phyloP scores from a whole-genome alignment of 2,329 filamentous ascomycete genomes.

The Stachybotrys chlorohalonatus region DNA sequence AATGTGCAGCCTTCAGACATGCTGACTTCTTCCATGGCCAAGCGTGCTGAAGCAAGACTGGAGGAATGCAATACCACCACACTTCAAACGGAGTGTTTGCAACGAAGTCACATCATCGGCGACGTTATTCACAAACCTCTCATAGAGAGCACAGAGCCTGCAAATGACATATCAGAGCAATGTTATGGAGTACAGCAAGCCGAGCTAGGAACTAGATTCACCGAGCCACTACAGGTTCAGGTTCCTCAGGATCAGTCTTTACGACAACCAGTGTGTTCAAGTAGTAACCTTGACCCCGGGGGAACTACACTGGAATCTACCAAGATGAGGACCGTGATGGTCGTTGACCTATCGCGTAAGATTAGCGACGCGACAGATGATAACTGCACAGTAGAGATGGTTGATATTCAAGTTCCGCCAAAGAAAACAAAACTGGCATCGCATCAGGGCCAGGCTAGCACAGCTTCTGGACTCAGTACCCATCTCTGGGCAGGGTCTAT shows the following conservation, averaged over 20 bases:
- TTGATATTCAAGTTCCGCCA: constrained; percentile 16
- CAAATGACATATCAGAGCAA: neutral
- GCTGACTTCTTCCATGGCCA: no score
- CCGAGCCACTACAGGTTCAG: neutral
- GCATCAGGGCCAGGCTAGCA: neutral
- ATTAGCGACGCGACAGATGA: constrained; percentile 21
- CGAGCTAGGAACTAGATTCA: neutral
- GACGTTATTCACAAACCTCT: neutral
- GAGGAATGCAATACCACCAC: neutral
- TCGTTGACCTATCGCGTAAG: constrained; percentile 22
- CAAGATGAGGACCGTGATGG: constrained; percentile 17
- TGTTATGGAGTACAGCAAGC: neutral
- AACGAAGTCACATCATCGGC: neutral
- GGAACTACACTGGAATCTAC: neutral
- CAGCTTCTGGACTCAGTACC: neutral
- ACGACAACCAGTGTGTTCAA: neutral
- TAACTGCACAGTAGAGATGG: constrained; percentile 6
- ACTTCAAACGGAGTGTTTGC: neutral
- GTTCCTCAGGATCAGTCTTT: neutral
- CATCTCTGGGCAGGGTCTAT: constrained; percentile 14
- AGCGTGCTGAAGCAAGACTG: no score
- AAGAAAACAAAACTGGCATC: neutral
- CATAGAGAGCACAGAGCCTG: neutral
- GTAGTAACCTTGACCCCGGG: neutral
- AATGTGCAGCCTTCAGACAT: no score